Percentiles rank a stretch among this genome's conserved stretches.
These are phyloP conservation scores for Penicillium sp. DNA, from an alignment of 2,329 filamentous ascomycete species.

Conservation along the genomic window DNA sequence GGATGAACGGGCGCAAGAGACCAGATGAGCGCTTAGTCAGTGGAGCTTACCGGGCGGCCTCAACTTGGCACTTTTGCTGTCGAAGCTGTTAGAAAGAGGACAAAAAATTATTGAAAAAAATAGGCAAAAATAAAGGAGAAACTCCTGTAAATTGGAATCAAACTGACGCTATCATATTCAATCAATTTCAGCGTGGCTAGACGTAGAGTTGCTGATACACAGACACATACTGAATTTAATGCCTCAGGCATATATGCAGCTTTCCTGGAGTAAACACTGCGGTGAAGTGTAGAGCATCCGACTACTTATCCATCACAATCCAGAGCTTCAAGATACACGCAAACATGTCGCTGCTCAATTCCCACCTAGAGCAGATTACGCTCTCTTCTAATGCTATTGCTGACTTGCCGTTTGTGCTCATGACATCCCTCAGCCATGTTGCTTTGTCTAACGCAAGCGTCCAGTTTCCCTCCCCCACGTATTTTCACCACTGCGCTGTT, in stretches of 20 bases:
- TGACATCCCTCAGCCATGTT: not conserved
- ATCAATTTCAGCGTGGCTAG: not conserved
- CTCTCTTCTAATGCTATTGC: constrained; percentile 74
- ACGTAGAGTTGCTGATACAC: not conserved
- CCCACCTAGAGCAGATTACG: constrained; percentile 72
- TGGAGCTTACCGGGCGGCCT: constrained; percentile 23
- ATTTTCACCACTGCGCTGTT: constrained; percentile 94
- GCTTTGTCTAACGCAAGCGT: constrained; percentile 8
- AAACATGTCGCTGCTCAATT: constrained; percentile 65
- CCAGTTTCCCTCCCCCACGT: constrained; percentile 82
- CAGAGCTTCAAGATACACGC: not conserved
- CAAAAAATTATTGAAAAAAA: not conserved
- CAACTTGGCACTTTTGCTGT: constrained; percentile 3
- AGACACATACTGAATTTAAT: not conserved
- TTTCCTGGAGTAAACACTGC: constrained; percentile 8
- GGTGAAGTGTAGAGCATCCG: not conserved
- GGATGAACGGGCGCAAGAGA: constrained; percentile 33
- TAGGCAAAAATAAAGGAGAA: not conserved
- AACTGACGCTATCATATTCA: not conserved
- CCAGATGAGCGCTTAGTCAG: constrained; percentile 37
- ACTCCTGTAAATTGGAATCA: not conserved
- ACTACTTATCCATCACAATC: not conserved
- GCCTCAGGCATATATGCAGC: constrained; percentile 8
- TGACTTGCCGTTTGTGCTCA: constrained; percentile 62
- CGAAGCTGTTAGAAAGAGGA: constrained; percentile 6